Percentiles rank a stretch among this genome's conserved stretches.
These are phyloP conservation scores for Castanospermum australe DNA, from an alignment of 306 rosid genomes.

Conservation along the genomic window DNA sequence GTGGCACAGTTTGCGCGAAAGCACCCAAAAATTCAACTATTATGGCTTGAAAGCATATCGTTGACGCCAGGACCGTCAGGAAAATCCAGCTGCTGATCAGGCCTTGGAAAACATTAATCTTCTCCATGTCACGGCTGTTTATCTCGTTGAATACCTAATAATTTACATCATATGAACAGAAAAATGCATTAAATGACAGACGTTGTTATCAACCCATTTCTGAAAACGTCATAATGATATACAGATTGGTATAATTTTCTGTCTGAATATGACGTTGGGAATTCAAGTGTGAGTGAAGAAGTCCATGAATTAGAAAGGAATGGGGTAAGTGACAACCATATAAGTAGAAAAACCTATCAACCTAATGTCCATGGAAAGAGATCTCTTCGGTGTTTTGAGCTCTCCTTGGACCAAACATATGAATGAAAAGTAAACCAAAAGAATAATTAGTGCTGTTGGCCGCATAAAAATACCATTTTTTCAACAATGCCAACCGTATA, in stretches of 20 bases:
- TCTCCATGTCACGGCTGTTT: conserved; percentile 94
- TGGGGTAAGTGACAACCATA: too few relatives aligned
- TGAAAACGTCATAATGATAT: not conserved
- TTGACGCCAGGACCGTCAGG: conserved; percentile 49
- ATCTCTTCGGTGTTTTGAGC: too few relatives aligned
- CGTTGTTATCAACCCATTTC: not conserved
- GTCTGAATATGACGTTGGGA: not conserved
- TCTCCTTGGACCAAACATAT: too few relatives aligned
- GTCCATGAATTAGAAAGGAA: too few relatives aligned
- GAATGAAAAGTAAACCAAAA: not conserved
- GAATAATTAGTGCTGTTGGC: not conserved
- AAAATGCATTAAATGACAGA: not conserved
- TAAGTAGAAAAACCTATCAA: too few relatives aligned
- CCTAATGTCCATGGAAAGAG: too few relatives aligned
- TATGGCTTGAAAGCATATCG: conserved; percentile 62
- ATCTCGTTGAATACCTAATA: conserved; percentile 79
- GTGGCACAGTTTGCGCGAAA: conserved; percentile 76
- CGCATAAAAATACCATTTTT: not conserved
- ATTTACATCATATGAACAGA: not conserved
- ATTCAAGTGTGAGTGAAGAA: too few relatives aligned
- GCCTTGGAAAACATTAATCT: conserved; percentile 68
- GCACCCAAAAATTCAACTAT: conserved; percentile 66
- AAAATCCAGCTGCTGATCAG: conserved; percentile 59
- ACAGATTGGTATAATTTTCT: not conserved
- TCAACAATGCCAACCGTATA: not conserved